phyloP scores from a whole-genome alignment of 768 basidiomycete genomes.

The Pleurotus pulmonarius region DNA sequence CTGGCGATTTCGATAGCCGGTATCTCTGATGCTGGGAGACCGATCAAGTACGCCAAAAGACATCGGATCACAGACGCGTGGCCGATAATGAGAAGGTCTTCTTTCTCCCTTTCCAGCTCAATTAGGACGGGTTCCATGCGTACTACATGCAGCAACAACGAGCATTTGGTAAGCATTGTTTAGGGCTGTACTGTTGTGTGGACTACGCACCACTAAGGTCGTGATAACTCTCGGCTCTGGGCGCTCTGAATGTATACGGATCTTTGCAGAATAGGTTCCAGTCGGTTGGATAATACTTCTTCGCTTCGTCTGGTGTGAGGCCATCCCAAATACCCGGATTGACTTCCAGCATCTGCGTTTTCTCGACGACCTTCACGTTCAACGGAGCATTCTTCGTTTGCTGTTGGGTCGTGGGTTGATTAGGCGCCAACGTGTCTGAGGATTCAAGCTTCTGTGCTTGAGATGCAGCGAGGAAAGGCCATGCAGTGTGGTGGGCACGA shows the following conservation, averaged over 20 bases:
- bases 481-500: constrained; percentile 91
- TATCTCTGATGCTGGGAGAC: constrained; percentile 92
- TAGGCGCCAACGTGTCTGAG: neutral
- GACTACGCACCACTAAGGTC: constrained; percentile 70
- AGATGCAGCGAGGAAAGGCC: constrained; percentile 73
- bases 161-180: constrained; percentile 9
- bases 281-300: constrained; percentile 88
- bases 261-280: constrained; percentile 92
- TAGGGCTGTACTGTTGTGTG: neutral
- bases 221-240: constrained; percentile 96
- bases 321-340: constrained; percentile 99
- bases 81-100: constrained; percentile 94
- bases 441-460: constrained; percentile 13
- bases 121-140: constrained; percentile 91
- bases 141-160: constrained; percentile 42
- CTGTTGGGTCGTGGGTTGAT: neutral
- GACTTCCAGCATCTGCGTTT: constrained; percentile 95
- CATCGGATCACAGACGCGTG: constrained; percentile 98
- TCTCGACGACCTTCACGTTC: constrained; percentile 86
- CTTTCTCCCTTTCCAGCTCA: constrained; percentile 91
- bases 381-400: constrained; percentile 15
- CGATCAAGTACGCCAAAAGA: constrained; percentile 88
- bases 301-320: constrained; percentile 83
- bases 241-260: constrained; percentile 89
- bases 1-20: constrained; percentile 97